A percentile compares a stretch with the other conserved stretches of the same genome.
These are phyloP conservation scores for Pestalotiopsis sp. DNA, from an alignment of 2,329 filamentous ascomycete genomes.

Conservation along the genomic window DNA sequence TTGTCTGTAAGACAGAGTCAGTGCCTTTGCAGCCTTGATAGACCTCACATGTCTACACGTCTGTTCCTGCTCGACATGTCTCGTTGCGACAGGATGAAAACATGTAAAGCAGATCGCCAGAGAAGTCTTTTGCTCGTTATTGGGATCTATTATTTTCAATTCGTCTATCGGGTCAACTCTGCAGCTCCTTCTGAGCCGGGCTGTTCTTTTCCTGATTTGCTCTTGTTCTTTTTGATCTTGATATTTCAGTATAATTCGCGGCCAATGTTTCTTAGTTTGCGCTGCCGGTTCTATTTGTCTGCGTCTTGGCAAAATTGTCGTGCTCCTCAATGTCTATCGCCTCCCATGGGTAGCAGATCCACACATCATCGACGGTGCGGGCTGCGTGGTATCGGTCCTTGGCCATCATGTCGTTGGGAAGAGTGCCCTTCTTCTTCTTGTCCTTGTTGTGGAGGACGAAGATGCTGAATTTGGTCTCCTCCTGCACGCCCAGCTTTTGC, in stretches of 20 bases:
- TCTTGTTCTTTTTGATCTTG: neutral
- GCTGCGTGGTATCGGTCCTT: slow-evolving; percentile 81
- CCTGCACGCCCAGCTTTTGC: slow-evolving; percentile 68
- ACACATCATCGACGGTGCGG: slow-evolving; percentile 86
- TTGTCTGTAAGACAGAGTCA: too few species aligned
- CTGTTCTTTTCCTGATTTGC: neutral
- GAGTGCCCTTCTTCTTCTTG: slow-evolving; percentile 88
- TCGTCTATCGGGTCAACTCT: neutral
- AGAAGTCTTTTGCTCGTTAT: neutral
- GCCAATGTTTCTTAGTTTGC: slow-evolving; percentile 7
- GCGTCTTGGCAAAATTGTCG: slow-evolving; percentile 67
- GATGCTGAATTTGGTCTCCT: slow-evolving; percentile 84
- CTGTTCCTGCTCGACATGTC: too few species aligned
- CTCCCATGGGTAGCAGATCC: slow-evolving; percentile 99
- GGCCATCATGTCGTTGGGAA: slow-evolving; percentile 78
- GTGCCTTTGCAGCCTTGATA: too few species aligned
- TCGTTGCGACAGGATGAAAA: too few species aligned
- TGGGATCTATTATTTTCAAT: neutral
- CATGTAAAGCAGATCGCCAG: too few species aligned
- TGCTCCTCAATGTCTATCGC: slow-evolving; percentile 93
- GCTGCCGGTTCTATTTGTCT: slow-evolving; percentile 34
- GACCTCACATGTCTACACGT: too few species aligned
- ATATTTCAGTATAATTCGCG: neutral
- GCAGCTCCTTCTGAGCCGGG: neutral
- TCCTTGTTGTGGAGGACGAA: slow-evolving; percentile 99